Evolutionary conservation across 2,329 filamentous ascomycete species (phyloP), one percentile per base, ranked within the genome.

Genomic region (Aspergillus novofumigatus): DNA sequence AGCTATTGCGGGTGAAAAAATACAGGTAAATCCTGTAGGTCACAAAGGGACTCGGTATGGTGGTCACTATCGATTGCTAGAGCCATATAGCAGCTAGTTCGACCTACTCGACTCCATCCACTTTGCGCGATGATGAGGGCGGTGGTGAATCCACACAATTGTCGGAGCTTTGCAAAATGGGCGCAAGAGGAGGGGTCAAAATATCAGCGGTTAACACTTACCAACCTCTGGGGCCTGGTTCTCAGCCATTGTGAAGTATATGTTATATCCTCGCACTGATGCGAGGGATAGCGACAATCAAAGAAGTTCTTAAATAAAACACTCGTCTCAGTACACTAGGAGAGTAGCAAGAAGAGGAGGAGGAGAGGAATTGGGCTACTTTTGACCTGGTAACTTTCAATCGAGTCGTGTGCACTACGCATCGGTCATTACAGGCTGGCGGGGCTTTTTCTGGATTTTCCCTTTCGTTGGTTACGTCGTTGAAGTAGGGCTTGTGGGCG

Each of bases 141-240:
- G 57, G 53, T 52, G 52, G 44, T 56, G 65, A 62, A 63, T 68
- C 69, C 70, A 72, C 69, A 72, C 64, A 67, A 67, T 63, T 59
- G 63, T 63, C 67, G 67, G 69, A 67, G 64, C 67, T 70, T 69
- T 64, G 60, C 57, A 58, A 61, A 56, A 60, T 58, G 62, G 63
- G 60, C 62, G 55, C 57, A 60, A 54, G 56, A 67, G 38, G 60
- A 61, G 60, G 55, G 59, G 59, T 59, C 49, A 49, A 32, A 45
- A 53, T 44, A 56, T 50, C 20, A 41, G 14, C 52, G 55, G 54
- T 49, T 32, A 57, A 59, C 61, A 75, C 73, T 65, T 74, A 75
- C 73, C 73, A 72, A 75, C 70, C 72, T 75, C 73, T 68, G 71
- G 65, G 51, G 69, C 65, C 65, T 73, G 67, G 26, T 62, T 65